These are phyloP conservation scores for Pythium biforme DNA, from an alignment of 352 stramenopile genomes.

Conservation along the genomic window DNA sequence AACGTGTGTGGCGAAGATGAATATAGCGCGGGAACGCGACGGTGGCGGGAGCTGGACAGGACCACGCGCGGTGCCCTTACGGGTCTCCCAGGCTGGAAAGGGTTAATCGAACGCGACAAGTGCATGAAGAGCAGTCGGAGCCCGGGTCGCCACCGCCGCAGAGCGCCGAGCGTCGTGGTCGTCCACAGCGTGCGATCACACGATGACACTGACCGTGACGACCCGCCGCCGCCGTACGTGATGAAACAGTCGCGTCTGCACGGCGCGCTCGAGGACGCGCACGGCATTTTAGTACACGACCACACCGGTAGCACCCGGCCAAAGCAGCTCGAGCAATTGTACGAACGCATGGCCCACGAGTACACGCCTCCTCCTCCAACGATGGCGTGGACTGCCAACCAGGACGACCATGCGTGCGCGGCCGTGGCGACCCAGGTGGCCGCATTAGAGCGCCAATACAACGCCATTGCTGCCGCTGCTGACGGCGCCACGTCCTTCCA, in stretches of 20 bases:
- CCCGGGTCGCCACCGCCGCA: slow-evolving; percentile 2
- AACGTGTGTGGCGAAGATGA: slow-evolving; percentile 8
- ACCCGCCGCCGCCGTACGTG: background rate
- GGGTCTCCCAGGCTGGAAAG: too few relatives aligned
- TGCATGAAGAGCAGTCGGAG: background rate
- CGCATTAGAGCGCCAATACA: background rate
- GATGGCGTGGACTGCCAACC: background rate
- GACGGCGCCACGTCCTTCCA: background rate
- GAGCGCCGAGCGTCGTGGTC: background rate
- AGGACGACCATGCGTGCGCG: background rate
- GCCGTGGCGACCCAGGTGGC: background rate
- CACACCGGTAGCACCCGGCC: background rate
- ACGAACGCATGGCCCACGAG: background rate
- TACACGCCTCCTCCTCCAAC: background rate
- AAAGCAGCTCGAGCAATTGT: background rate
- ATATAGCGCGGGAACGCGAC: background rate
- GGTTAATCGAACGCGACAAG: background rate
- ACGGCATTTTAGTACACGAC: background rate
- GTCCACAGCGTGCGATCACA: too few relatives aligned
- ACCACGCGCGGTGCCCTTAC: too few relatives aligned
- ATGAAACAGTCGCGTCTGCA: slow-evolving; percentile 26
- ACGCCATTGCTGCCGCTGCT: background rate
- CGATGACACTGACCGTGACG: background rate
- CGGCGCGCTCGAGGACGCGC: slow-evolving; percentile 20
- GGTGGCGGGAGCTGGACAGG: too few relatives aligned